These are phyloP conservation scores for Chalciporus chontae DNA, from an alignment of 768 basidiomycete genomes.

Conservation along the genomic window DNA sequence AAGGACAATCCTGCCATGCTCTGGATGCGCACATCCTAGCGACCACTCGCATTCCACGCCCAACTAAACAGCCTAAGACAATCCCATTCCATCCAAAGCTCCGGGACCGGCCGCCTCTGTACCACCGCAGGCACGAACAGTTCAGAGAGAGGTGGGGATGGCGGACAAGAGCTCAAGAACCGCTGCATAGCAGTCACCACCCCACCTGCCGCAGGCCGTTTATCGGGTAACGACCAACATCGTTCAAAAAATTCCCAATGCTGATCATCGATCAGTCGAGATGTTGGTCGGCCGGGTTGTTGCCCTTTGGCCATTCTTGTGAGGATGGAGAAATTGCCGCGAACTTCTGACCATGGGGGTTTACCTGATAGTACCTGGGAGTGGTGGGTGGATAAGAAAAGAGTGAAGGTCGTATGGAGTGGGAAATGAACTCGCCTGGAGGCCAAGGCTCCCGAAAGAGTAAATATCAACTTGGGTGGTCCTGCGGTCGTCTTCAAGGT, in stretches of 20 bases:
- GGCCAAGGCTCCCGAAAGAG: constrained; percentile 27
- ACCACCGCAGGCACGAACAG: background rate
- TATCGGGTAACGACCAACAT: background rate
- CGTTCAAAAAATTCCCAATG: background rate
- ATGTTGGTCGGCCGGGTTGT: background rate
- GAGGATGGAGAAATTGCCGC: background rate
- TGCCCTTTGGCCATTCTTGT: constrained; percentile 5
- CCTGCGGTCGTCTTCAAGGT: constrained; percentile 14
- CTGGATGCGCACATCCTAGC: background rate
- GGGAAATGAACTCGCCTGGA: constrained; percentile 15
- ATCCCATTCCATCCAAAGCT: background rate
- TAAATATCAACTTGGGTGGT: constrained; percentile 12
- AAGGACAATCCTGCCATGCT: too few species aligned
- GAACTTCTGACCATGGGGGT: background rate
- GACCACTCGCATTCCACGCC: background rate
- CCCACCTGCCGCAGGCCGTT: background rate
- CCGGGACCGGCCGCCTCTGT: background rate
- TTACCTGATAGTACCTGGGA: constrained; percentile 21
- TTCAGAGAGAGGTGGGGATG: background rate
- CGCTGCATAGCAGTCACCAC: background rate
- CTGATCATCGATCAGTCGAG: background rate
- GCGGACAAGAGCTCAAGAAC: background rate
- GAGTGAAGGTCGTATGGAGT: background rate
- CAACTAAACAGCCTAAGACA: background rate
- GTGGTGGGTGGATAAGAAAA: background rate